phyloP scores from a whole-genome alignment of 148 eudicot genomes.

The Pouteria glomerata region DNA sequence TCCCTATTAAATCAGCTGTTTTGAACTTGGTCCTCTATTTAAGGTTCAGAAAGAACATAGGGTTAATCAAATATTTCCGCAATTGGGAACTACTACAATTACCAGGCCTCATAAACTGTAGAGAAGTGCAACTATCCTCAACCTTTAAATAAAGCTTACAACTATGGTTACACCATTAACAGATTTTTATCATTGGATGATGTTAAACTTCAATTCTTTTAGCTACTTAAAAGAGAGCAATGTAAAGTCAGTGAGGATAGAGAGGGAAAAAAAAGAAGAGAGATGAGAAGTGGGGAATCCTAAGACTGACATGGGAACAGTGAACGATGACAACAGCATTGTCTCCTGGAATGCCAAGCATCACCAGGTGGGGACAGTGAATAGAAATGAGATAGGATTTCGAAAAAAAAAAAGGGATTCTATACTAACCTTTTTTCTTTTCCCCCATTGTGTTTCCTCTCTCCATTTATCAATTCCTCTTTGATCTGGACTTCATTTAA shows the following conservation, averaged over 20 bases:
- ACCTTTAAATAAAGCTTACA: conserved; percentile 10
- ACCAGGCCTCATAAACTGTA: conserved; percentile 16
- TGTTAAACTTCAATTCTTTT: conserved; percentile 32
- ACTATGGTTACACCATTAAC: conserved; percentile 31
- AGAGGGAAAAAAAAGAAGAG: conserved; percentile 10
- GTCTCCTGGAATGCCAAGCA: conserved; percentile 37
- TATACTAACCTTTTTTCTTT: too few relatives aligned
- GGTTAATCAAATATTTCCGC: neutral
- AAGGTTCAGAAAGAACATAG: neutral
- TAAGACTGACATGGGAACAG: conserved; percentile 47
- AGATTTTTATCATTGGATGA: conserved; percentile 16
- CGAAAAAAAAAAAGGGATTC: too few relatives aligned
- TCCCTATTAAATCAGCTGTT: too few relatives aligned
- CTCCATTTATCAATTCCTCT: conserved; percentile 6
- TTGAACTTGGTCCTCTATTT: neutral
- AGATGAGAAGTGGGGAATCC: conserved; percentile 48
- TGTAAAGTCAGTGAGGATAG: conserved; percentile 29
- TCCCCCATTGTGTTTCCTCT: neutral
- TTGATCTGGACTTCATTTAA: conserved; percentile 9
- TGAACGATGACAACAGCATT: conserved; percentile 30
- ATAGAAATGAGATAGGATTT: conserved; percentile 25
- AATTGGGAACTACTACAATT: neutral
- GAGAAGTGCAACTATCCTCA: conserved; percentile 11
- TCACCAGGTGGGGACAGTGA: conserved; percentile 28
- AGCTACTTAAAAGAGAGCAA: conserved; percentile 25